Evolutionary conservation across 2,329 filamentous ascomycete species (phyloP).

Genomic region (Trichophyton simii): DNA sequence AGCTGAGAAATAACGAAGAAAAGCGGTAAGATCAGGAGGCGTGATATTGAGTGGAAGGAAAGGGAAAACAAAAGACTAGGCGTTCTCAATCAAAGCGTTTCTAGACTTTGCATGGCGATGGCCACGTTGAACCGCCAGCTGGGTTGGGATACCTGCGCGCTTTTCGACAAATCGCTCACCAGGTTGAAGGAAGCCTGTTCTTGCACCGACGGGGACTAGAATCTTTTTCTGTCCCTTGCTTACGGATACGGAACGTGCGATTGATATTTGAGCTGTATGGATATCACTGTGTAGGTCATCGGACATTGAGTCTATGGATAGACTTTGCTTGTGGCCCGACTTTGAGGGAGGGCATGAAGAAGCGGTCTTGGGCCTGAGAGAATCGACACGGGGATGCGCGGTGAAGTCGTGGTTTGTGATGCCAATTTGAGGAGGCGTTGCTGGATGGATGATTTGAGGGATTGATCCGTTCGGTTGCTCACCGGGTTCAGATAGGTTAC

Average conservation of each 20-base stretch:
- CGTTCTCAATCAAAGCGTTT: slow-evolving; percentile 14
- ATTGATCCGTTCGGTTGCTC: neutral
- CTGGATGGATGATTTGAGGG: neutral
- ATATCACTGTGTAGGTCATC: slow-evolving; percentile 7
- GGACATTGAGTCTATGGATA: slow-evolving; percentile 9
- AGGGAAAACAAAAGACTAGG: neutral
- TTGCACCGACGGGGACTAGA: slow-evolving; percentile 24
- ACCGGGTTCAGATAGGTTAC: neutral
- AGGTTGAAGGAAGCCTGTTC: slow-evolving; percentile 15
- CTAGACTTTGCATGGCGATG: slow-evolving; percentile 13
- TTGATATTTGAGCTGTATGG: slow-evolving; percentile 24
- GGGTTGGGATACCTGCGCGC: slow-evolving; percentile 16
- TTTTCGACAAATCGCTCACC: slow-evolving; percentile 22
- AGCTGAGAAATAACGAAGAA: neutral
- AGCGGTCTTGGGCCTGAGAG: neutral
- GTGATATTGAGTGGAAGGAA: no score
- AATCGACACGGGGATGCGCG: neutral
- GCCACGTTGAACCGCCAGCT: slow-evolving; percentile 20
- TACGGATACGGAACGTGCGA: slow-evolving; percentile 29
- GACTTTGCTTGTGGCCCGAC: slow-evolving; percentile 6
- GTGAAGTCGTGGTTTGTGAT: neutral
- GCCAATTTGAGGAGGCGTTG: neutral
- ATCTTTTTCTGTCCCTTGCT: slow-evolving; percentile 24
- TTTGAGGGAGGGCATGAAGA: neutral
- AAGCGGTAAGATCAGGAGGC: no score